Conservation (phyloP, 1,284 basidiomycete species). For the Boletus subluridellus region DNA sequence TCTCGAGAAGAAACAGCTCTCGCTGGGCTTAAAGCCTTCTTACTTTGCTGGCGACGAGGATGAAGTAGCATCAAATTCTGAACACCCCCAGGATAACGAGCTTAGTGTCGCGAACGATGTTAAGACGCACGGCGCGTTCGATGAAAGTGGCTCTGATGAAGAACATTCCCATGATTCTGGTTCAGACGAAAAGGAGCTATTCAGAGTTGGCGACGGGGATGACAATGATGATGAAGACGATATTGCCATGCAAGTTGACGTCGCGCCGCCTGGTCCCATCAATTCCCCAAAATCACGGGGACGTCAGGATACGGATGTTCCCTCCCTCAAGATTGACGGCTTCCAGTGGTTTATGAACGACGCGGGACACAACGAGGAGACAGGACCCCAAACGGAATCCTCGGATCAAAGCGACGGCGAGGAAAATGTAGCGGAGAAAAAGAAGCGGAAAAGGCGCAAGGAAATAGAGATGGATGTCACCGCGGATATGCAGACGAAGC, state of each 20-base stretch:
- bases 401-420: conserved; percentile 53
- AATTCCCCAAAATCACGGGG: conserved; percentile 16
- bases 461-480: conserved; percentile 80
- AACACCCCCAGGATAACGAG: conserved; percentile 23
- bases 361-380: conserved; percentile 36
- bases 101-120: conserved; percentile 29
- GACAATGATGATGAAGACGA: conserved; percentile 40
- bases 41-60: conserved; percentile 60
- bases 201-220: conserved; percentile 19
- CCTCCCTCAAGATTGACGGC: conserved; percentile 55
- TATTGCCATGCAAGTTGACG: conserved; percentile 42
- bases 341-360: conserved; percentile 65
- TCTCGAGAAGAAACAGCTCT: conserved; percentile 72
- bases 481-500: conserved; percentile 76
- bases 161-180: conserved; percentile 3
- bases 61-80: conserved; percentile 23
- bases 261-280: conserved; percentile 27
- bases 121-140: conserved; percentile 21
- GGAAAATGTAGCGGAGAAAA: conserved; percentile 46
- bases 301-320: conserved; percentile 17
- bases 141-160: conserved; percentile 27
- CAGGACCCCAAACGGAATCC: conserved; percentile 30
- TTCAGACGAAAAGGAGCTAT: conserved; percentile 29
- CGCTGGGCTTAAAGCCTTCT: conserved; percentile 87
- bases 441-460: conserved; percentile 65